These are phyloP conservation scores for Castanospermum australe DNA, from an alignment of 306 rosid genomes.

Conservation along the genomic window DNA sequence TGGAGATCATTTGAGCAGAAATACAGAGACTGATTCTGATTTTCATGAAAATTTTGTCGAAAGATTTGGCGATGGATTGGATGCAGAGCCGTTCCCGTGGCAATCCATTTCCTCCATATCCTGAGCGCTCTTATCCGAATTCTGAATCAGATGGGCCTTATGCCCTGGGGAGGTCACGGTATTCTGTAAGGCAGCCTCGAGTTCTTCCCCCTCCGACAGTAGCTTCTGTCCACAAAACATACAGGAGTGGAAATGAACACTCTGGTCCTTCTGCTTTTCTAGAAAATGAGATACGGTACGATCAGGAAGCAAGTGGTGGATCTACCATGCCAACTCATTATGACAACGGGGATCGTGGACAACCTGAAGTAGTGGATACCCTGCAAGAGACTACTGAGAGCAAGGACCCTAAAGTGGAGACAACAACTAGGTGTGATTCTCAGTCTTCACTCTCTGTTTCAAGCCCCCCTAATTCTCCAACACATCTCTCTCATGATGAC, in stretches of 20 bases:
- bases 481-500: conserved; percentile 92
- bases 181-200: conserved; percentile 85
- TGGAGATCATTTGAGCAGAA: conserved; percentile 64
- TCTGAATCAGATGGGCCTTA: conserved; percentile 75
- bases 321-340: conserved; percentile 49
- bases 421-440: conserved; percentile 73
- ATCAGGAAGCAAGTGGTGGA: conserved; percentile 48
- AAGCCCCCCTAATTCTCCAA: conserved; percentile 90
- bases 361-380: conserved; percentile 49
- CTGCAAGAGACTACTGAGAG: conserved; percentile 50
- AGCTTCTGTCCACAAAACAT: conserved; percentile 57
- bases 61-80: conserved; percentile 80
- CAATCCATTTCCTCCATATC: conserved; percentile 58
- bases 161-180: conserved; percentile 75
- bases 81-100: conserved; percentile 50
- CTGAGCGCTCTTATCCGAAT: conserved; percentile 61
- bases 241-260: conserved; percentile 52
- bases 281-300: conserved; percentile 62
- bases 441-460: conserved; percentile 97
- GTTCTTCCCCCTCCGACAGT: conserved; percentile 92
- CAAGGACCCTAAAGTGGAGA: conserved; percentile 49
- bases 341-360: conserved; percentile 45
- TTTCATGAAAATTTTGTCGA: conserved; percentile 65
- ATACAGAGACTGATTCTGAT: conserved; percentile 62
- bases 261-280: conserved; percentile 56